Base-by-base conservation (phyloP, 2,329 filamentous ascomycete genomes). In the Fusarium praegraminearum region DNA sequence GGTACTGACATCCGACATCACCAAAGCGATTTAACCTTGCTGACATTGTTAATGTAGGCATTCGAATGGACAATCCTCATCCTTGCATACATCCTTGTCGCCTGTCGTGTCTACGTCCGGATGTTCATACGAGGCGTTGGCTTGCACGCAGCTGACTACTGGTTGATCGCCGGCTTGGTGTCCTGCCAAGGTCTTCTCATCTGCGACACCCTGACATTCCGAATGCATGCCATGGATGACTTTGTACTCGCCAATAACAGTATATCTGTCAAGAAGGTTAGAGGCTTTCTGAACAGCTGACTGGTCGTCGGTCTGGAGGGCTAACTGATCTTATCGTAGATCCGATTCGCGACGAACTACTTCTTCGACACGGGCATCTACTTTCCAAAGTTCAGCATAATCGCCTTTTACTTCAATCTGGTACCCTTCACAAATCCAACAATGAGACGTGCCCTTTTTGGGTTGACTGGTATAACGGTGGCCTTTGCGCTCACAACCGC, bases 341-440 rank as follows among this genome's bases (percentile, higher is more conserved):
- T 61, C 4, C 45, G 59, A 3, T 62, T 62, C 3, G 47, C 41
- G 1, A 62, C 59, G 5, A 62, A 62, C 24, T 61, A 62, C 3
- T 46, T 62, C 5, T 62, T 62, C 40, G 59, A 62, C 10, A 46
- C 43, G 2, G 59, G 59, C 28, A 62, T 62, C 3, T 62, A 62
- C 57, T 62, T 62, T 7, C 59, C 59, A 1, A 62, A 62, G 18
- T 62, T 62, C 13, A 62, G 59, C 8, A 62, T 62, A 5, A 62
- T 62, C 16, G 41, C 57, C 1, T 62, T 62, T 7, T 62, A 62
- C 12, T 46, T 45, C 3, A 62, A 62, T 8, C 35, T 62, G 2
- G 46, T 62, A 0, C 59, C 59, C 1, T 22, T 61, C 0, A 18
- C 59, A 1, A 47, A 61, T 1, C 33, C 45, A 7, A n/a, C 11